Conservation (phyloP, 2,329 filamentous ascomycete species). For the Penicillium sp. region DNA sequence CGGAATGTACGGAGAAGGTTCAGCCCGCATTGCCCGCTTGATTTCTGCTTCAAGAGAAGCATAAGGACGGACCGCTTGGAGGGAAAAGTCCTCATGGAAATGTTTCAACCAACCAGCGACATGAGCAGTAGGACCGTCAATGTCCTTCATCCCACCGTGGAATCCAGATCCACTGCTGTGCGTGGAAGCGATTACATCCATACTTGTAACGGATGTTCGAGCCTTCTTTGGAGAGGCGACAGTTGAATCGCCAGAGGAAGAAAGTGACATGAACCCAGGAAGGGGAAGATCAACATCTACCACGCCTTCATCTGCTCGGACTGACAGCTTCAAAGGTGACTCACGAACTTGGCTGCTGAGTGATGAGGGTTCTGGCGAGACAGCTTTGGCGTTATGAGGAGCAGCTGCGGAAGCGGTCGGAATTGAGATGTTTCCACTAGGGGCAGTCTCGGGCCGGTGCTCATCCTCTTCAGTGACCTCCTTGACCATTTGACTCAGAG, state of each 20-base stretch:
- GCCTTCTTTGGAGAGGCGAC: conserved; percentile 45
- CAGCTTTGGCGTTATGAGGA: conserved; percentile 21
- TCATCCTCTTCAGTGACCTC: conserved; percentile 27
- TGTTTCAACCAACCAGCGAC: conserved; percentile 58
- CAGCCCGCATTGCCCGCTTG: conserved; percentile 56
- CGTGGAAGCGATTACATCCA: conserved; percentile 50
- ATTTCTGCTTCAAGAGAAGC: conserved; percentile 54
- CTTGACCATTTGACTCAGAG: conserved; percentile 37
- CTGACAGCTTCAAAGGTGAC: conserved; percentile 53
- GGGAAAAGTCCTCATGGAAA: conserved; percentile 59
- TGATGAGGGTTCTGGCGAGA: conserved; percentile 30
- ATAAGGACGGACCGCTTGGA: conserved; percentile 60
- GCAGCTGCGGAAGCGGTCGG: conserved; percentile 25
- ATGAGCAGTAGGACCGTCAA: conserved; percentile 51
- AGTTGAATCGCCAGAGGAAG: conserved; percentile 46
- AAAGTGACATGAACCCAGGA: conserved; percentile 51
- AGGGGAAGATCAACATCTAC: conserved; percentile 60
- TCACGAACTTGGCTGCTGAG: conserved; percentile 38
- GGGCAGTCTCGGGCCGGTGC: conserved; percentile 21
- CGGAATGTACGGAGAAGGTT: conserved; percentile 47
- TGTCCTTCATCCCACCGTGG: conserved; percentile 32
- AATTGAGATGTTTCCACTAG: conserved; percentile 39
- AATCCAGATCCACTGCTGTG: conserved; percentile 43
- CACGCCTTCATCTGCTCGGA: conserved; percentile 59
- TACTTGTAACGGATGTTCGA: conserved; percentile 52